phyloP scores from a whole-genome alignment of 345 rosid genomes.

The Mallotus nudiflorus region DNA sequence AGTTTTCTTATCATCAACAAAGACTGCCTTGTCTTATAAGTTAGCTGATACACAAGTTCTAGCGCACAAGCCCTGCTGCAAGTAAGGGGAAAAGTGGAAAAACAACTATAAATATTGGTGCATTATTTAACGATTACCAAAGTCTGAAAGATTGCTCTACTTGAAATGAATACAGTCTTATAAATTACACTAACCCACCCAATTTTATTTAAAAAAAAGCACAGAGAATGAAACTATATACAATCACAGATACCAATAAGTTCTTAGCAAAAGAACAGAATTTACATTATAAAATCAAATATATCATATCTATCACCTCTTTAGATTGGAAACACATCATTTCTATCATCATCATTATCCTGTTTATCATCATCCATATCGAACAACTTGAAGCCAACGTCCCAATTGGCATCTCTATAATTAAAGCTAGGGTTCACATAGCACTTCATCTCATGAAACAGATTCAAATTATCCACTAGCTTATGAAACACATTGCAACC shows the following conservation, averaged over 20 bases:
- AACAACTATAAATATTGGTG: too few species aligned
- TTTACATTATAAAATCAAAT: constrained; percentile 32
- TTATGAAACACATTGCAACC: constrained; percentile 93
- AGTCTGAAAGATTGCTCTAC: background rate
- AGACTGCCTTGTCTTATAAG: background rate
- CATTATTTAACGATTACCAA: constrained; percentile 2
- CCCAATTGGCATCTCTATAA: constrained; percentile 54
- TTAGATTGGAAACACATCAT: constrained; percentile 44
- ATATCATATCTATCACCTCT: constrained; percentile 23
- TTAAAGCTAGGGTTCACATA: constrained; percentile 67
- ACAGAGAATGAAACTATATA: constrained; percentile 29
- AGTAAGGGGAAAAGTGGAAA: too few species aligned
- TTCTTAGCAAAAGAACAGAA: constrained; percentile 24
- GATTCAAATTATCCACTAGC: constrained; percentile 88
- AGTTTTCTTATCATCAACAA: too few species aligned
- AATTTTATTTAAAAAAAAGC: too few species aligned
- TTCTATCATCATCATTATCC: constrained; percentile 30
- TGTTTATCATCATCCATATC: constrained; percentile 37
- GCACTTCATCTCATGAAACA: constrained; percentile 91
- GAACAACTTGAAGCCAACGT: constrained; percentile 59
- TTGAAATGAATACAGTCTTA: constrained; percentile 9
- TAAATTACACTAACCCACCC: constrained; percentile 20
- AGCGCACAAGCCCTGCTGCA: background rate
- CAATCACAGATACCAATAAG: constrained; percentile 24
- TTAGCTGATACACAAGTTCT: background rate